Evolutionary conservation across 1,284 basidiomycete genomes (phyloP).

Genomic region (Moesziomyces sp.): DNA sequence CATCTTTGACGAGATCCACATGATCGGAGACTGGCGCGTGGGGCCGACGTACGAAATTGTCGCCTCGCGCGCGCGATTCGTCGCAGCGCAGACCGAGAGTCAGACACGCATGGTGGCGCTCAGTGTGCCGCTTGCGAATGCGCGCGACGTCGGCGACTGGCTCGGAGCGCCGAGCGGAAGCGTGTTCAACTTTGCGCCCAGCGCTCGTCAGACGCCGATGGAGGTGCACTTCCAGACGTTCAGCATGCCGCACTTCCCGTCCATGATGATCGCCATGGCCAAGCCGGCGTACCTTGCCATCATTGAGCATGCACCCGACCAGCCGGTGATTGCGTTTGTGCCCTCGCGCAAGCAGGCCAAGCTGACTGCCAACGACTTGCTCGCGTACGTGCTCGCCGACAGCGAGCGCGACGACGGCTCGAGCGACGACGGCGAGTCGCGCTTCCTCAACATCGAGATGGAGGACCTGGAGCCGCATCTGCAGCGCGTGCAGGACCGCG

Average conservation of each 20-base stretch:
- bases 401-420: constrained; percentile 68
- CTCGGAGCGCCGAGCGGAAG: constrained; percentile 88
- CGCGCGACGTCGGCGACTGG: constrained; percentile 96
- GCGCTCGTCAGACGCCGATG: constrained; percentile 92
- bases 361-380: constrained; percentile 88
- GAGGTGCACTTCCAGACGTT: constrained; percentile 97
- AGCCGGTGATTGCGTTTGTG: constrained; percentile 92
- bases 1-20: constrained; percentile 94
- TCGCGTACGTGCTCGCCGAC: constrained; percentile 89
- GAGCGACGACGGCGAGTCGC: constrained; percentile 72
- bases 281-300: constrained; percentile 97
- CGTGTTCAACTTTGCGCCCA: constrained; percentile 97
- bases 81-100: constrained; percentile 91
- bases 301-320: constrained; percentile 84
- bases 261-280: constrained; percentile 98
- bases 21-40: constrained; percentile 85
- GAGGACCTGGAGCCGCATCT: constrained; percentile 87
- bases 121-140: constrained; percentile 94
- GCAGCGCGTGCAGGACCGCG: constrained; percentile 82
- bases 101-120: constrained; percentile 93
- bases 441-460: constrained; percentile 90
- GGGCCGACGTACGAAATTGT: constrained; percentile 96
- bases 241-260: constrained; percentile 95
- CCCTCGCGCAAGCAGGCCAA: constrained; percentile 93
- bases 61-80: constrained; percentile 91